Percentiles rank a stretch among this genome's conserved stretches.
These are phyloP conservation scores for Mycena galopus DNA, from an alignment of 768 basidiomycete genomes.

Conservation along the genomic window DNA sequence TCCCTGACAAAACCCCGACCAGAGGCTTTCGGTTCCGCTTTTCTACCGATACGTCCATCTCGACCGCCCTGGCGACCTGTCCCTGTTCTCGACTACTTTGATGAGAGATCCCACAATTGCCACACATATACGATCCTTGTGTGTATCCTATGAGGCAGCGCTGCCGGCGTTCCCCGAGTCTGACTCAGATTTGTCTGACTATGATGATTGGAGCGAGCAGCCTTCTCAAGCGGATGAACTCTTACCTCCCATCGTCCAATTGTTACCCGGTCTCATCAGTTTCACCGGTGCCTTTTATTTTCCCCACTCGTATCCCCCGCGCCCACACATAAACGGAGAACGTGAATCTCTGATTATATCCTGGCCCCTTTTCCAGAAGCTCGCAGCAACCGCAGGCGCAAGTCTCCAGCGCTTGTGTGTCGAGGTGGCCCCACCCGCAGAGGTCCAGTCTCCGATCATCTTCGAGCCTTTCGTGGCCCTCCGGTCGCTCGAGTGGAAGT, in stretches of 20 bases:
- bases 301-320: not conserved
- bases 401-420: slow-evolving; percentile 8
- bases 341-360: not conserved
- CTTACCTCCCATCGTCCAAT: not conserved
- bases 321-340: not conserved
- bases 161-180: not conserved
- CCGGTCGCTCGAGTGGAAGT: slow-evolving; percentile 26
- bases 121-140: not conserved
- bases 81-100: not conserved
- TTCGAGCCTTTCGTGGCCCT: slow-evolving; percentile 19
- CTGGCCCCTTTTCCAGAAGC: not conserved
- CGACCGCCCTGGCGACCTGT: not conserved
- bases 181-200: not conserved
- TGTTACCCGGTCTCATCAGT: slow-evolving; percentile 5
- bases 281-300: not conserved
- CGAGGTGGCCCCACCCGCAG: not conserved
- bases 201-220: not conserved
- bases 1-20: not conserved
- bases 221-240: not conserved
- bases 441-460: not conserved
- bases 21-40: slow-evolving; percentile 14
- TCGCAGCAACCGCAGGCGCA: not conserved
- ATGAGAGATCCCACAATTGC: not conserved
- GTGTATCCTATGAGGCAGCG: not conserved
- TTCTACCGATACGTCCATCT: slow-evolving; percentile 11